Evolutionary conservation across 306 rosid genomes (phyloP), one percentile per base, ranked within the genome.

Genomic region (Lathyrus sativus): DNA sequence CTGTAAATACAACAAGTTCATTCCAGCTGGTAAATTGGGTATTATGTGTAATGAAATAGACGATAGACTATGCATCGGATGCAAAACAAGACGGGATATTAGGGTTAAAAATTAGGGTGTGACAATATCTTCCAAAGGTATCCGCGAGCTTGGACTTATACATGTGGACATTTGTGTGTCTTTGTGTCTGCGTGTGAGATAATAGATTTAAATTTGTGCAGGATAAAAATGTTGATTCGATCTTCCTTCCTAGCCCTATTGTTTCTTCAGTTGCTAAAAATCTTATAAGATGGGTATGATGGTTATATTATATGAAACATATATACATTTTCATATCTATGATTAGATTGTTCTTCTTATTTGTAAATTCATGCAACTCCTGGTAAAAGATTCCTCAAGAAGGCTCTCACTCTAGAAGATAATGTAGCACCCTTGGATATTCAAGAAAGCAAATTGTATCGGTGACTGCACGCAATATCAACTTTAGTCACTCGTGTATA

Each of bases 361-460:
- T 17, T 70, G 13, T 73, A 62, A 64, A 62, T 51, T 65, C 50
- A 17, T 72, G 79, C 87, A 86, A 95, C 95, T 92, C 19, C 71
- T 92, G 60, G 98, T 87, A 71, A 92, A 79, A 79, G 92, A 92
- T 74, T 86, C 96, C 38, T 78, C 91, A 11, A 76, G 69, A 76
- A 75, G 96, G 78, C 88, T 87, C 35, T 86, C 96, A 35, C 96
- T 92, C 71, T 76, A 80, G 65, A 86, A 87, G 79, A 89, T 92
- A 69, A 66, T 80, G 83, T 89, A 89, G 59, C 98, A 92, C 78
- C 96, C 92, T 53, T 92, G 95, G 98, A 86, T 92, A 72, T 17
- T 83, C 56, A 83, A 84, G 84, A 87, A 89, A 66, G 88, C 92
- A 43, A 79, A 92, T 74, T 83, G 80, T 45, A 26, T 45, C 18